These are phyloP conservation scores for Crithidia thermophila DNA, from an alignment of 208 protist species.

Conservation along the genomic window DNA sequence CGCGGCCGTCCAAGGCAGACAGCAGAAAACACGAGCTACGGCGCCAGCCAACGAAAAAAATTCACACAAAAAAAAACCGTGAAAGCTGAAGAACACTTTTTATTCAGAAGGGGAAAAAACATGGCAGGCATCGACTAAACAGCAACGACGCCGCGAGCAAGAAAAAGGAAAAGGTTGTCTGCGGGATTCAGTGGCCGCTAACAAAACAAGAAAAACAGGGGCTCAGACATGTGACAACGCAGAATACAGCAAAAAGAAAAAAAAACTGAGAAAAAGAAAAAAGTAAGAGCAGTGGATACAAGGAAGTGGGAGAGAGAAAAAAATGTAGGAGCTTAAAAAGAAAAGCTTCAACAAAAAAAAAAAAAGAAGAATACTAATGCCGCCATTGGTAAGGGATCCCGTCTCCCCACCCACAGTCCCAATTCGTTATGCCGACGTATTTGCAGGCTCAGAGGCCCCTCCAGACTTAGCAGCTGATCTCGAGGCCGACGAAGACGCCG, in stretches of 20 bases:
- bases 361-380: background rate
- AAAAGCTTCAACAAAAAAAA: background rate
- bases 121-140: too few relatives aligned
- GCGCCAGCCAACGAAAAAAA: too few relatives aligned
- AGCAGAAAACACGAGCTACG: too few relatives aligned
- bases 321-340: slow-evolving; percentile 1
- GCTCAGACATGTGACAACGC: slow-evolving; percentile 5
- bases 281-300: slow-evolving; percentile 7
- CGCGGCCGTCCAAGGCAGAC: too few relatives aligned
- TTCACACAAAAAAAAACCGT: too few relatives aligned
- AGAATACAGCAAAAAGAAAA: slow-evolving; percentile 6
- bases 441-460: too few relatives aligned
- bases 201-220: slow-evolving; percentile 10
- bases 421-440: too few relatives aligned
- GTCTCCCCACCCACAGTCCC: background rate
- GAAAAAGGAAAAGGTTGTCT: slow-evolving; percentile 3
- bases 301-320: slow-evolving; percentile 8
- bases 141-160: background rate
- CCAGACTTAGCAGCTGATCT: too few relatives aligned
- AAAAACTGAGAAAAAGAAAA: background rate
- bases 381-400: too few relatives aligned
- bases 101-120: too few relatives aligned
- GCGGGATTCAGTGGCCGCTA: background rate
- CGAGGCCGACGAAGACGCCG: too few relatives aligned
- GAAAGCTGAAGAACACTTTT: too few relatives aligned